Percentiles rank a stretch among this genome's conserved stretches.
phyloP scores from a whole-genome alignment of 768 basidiomycete species.

The Coprinellus micaceus region DNA sequence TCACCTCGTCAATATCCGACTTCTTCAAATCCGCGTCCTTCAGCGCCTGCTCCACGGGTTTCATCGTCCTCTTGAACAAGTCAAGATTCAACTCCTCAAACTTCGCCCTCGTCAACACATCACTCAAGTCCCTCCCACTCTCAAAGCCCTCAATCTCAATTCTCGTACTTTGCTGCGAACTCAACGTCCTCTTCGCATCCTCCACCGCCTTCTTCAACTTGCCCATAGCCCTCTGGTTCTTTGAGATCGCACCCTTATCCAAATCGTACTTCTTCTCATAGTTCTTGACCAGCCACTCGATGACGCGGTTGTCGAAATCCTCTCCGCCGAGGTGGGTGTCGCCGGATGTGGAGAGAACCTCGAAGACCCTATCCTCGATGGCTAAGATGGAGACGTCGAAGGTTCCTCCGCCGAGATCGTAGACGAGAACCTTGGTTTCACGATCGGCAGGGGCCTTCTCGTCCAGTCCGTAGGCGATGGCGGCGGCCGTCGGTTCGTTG shows the following conservation, averaged over 20 bases:
- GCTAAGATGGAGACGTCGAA: conserved; percentile 97
- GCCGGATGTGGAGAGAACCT: conserved; percentile 87
- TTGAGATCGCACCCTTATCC: conserved; percentile 77
- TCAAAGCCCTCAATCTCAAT: conserved; percentile 97
- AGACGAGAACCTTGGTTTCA: conserved; percentile 94
- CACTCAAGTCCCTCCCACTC: conserved; percentile 94
- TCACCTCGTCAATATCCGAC: conserved; percentile 68
- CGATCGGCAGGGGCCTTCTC: conserved; percentile 66
- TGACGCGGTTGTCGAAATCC: conserved; percentile 93
- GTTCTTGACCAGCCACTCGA: conserved; percentile 82
- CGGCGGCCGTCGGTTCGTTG: conserved; percentile 98
- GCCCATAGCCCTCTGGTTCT: conserved; percentile 79
- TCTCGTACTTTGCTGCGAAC: conserved; percentile 83
- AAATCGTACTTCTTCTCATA: conserved; percentile 93
- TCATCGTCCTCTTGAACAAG: conserved; percentile 81
- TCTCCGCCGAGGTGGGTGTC: conserved; percentile 95
- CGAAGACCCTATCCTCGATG: conserved; percentile 91
- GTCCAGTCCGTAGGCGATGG: conserved; percentile 80
- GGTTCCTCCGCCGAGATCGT: conserved; percentile 97
- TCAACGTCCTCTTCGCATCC: conserved; percentile 89
- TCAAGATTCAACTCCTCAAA: conserved; percentile 90
- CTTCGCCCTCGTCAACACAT: conserved; percentile 95
- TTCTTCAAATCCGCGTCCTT: conserved; percentile 79
- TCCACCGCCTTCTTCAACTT: conserved; percentile 93
- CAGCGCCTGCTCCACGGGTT: conserved; percentile 79